Percentiles rank a stretch among this genome's conserved stretches.
Conservation (phyloP, 2,329 filamentous ascomycete species). For the Decorospora gaudefroyi region DNA sequence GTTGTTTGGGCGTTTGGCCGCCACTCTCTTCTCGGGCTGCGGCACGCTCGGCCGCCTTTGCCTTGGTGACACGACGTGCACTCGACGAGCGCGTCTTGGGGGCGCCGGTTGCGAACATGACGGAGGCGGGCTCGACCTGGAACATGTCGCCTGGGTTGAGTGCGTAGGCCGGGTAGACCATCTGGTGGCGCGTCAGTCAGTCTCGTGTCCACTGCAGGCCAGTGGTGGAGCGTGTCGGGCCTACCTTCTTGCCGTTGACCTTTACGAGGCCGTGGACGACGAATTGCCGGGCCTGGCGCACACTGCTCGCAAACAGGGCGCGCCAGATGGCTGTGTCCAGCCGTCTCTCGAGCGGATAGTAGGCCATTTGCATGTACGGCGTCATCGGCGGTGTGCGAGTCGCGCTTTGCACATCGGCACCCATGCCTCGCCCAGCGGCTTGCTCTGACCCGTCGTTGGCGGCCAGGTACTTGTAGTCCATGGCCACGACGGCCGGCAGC, state of each 20-base stretch:
- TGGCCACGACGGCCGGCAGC: slow-evolving; percentile 80
- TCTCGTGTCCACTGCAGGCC: not conserved
- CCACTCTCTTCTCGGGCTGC: slow-evolving; percentile 30
- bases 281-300: slow-evolving; percentile 90
- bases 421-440: slow-evolving; percentile 81
- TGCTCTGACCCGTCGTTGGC: slow-evolving; percentile 78
- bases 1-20: slow-evolving; percentile 23
- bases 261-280: slow-evolving; percentile 90
- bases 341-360: slow-evolving; percentile 85
- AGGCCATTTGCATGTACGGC: slow-evolving; percentile 96
- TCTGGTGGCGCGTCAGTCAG: slow-evolving; percentile 58
- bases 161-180: slow-evolving; percentile 88
- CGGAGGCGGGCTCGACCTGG: slow-evolving; percentile 86
- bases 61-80: slow-evolving; percentile 38
- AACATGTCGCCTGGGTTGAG: slow-evolving; percentile 98
- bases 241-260: slow-evolving; percentile 94
- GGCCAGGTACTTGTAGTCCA: slow-evolving; percentile 81
- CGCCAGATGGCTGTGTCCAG: slow-evolving; percentile 94
- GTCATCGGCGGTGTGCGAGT: slow-evolving; percentile 57
- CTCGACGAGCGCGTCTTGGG: slow-evolving; percentile 58
- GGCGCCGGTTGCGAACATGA: slow-evolving; percentile 83
- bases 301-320: slow-evolving; percentile 90
- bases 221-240: not conserved
- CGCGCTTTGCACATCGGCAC: slow-evolving; percentile 49
- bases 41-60: slow-evolving; percentile 38